Conservation (phyloP, 2,329 filamentous ascomycete genomes). For the Exophiala bonariae region DNA sequence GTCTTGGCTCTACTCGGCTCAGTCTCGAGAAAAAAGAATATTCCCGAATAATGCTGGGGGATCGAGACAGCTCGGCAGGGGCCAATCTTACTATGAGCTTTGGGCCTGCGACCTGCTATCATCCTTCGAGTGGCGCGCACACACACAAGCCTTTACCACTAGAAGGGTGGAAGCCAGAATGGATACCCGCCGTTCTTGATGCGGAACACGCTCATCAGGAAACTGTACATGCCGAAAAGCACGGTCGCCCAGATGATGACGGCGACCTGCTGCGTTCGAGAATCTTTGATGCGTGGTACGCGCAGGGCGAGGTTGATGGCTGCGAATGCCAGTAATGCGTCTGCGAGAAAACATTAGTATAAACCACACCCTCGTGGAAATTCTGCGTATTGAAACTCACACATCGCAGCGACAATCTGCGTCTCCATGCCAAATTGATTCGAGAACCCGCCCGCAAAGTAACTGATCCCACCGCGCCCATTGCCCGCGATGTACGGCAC, state of each 20-base stretch:
- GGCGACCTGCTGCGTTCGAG: slow-evolving; percentile 74
- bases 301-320: slow-evolving; percentile 89
- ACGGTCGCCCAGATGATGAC: slow-evolving; percentile 77
- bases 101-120: too few species aligned
- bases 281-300: slow-evolving; percentile 81
- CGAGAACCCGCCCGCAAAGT: slow-evolving; percentile 90
- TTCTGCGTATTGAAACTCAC: slow-evolving; percentile 58
- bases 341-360: slow-evolving; percentile 41
- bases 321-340: slow-evolving; percentile 81
- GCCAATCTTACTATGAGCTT: too few species aligned
- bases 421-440: slow-evolving; percentile 94
- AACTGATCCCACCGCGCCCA: slow-evolving; percentile 80
- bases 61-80: too few species aligned
- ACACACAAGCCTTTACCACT: too few species aligned
- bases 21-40: too few species aligned
- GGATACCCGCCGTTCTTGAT: slow-evolving; percentile 94
- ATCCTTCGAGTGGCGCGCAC: too few species aligned
- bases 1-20: too few species aligned
- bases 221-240: slow-evolving; percentile 84
- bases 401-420: slow-evolving; percentile 89
- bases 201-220: slow-evolving; percentile 89
- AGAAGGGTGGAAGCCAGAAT: slow-evolving; percentile 90
- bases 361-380: neutral
- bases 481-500: slow-evolving; percentile 89
- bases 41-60: too few species aligned